phyloP scores from a whole-genome alignment of 192 early-diverging fungal genomes.

The Coemansia sp. region DNA sequence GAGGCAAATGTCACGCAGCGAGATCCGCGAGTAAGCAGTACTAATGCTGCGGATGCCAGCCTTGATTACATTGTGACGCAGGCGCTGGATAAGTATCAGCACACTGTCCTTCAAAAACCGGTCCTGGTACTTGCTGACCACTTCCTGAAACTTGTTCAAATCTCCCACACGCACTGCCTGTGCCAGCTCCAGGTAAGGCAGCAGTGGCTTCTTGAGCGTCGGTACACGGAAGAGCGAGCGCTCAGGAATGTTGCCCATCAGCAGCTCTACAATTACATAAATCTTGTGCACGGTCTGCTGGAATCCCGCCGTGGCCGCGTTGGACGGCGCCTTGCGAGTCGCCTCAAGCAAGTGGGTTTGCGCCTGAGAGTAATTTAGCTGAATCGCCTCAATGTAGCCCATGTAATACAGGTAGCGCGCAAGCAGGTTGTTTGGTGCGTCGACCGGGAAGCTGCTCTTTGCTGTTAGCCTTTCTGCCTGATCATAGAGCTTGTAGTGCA shows the following conservation, averaged over 20 bases:
- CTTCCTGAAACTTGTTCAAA: conserved; percentile 89
- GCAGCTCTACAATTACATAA: conserved; percentile 92
- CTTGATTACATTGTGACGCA: conserved; percentile 99
- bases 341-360: conserved; percentile 88
- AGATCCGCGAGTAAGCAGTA: conserved; percentile 94
- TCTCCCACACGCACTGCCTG: conserved; percentile 97
- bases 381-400: conserved; percentile 95
- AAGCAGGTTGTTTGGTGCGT: conserved; percentile 88
- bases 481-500: conserved; percentile 94
- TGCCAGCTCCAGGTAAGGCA: conserved; percentile 93
- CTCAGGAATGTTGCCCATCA: conserved; percentile 99
- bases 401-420: conserved; percentile 96
- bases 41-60: conserved; percentile 97
- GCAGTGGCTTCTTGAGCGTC: conserved; percentile 76
- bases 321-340: conserved; percentile 92
- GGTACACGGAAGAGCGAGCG: conserved; percentile 89
- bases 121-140: conserved; percentile 67
- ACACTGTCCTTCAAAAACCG: conserved; percentile 87
- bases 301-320: conserved; percentile 85
- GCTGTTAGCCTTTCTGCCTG: conserved; percentile 96
- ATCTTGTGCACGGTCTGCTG: conserved; percentile 95
- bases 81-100: conserved; percentile 85
- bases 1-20: conserved; percentile 92
- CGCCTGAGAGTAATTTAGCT: conserved; percentile 93
- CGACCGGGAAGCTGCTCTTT: conserved; percentile 87